Evolutionary conservation across 1,284 basidiomycete species (phyloP).

Genomic region (Hemileia vastatrix): DNA sequence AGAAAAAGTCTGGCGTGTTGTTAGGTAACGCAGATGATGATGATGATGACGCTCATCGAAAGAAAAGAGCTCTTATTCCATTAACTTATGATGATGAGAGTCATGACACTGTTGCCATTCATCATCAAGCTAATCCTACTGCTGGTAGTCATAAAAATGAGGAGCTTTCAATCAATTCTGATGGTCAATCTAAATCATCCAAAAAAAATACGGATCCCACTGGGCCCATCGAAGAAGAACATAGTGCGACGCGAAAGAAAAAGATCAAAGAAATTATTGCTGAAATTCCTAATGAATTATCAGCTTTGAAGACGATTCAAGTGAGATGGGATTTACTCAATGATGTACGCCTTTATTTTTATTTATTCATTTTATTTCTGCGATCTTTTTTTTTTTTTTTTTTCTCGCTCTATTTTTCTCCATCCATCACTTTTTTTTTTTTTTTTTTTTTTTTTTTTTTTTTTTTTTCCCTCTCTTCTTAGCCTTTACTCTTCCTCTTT

Average conservation of each 20-base stretch:
- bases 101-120: slow-evolving; percentile 7
- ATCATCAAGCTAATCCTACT: slow-evolving; percentile 15
- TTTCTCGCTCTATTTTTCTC: background rate
- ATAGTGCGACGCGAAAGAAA: slow-evolving; percentile 25
- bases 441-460: too few relatives aligned
- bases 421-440: too few relatives aligned
- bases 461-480: too few relatives aligned
- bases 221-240: too few relatives aligned
- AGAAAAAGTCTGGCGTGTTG: slow-evolving; percentile 9
- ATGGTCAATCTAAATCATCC: too few relatives aligned
- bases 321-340: slow-evolving; percentile 34
- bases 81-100: slow-evolving; percentile 38
- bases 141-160: too few relatives aligned
- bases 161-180: too few relatives aligned
- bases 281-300: slow-evolving; percentile 32
- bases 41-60: slow-evolving; percentile 32
- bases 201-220: too few relatives aligned
- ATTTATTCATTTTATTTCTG: background rate
- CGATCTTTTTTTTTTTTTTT: background rate
- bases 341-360: slow-evolving; percentile 28
- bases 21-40: slow-evolving; percentile 36
- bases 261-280: slow-evolving; percentile 34
- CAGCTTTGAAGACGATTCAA: slow-evolving; percentile 30
- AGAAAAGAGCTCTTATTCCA: slow-evolving; percentile 38
- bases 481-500: too few relatives aligned